Evolutionary conservation across 129 eudicot species (phyloP).

Genomic region (Pulicaria dysenterica): DNA sequence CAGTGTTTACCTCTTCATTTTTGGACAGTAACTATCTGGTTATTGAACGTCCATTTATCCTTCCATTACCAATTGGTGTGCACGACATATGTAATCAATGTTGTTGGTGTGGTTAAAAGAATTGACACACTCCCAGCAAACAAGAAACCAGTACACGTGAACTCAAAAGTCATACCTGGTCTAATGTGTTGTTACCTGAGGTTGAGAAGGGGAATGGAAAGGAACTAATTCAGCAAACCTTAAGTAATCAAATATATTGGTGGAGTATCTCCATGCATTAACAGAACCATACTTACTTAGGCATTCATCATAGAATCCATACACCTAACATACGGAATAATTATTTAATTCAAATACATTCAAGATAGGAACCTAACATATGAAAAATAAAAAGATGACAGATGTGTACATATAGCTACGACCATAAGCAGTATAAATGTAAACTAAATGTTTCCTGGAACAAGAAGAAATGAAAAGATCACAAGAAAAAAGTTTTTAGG

Average conservation of each 20-base stretch:
- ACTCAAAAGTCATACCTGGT: conserved; percentile 94
- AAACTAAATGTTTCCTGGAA: no score
- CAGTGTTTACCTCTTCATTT: no score
- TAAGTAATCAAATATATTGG: conserved; percentile 86
- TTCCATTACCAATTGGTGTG: no score
- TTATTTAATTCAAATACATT: conserved; percentile 19
- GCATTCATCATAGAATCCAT: conserved; percentile 97
- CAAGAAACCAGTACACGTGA: conserved; percentile 90
- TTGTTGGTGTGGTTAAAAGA: no score
- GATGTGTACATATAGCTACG: no score
- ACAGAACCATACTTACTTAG: conserved; percentile 90
- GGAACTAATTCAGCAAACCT: conserved; percentile 59
- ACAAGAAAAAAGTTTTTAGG: no score
- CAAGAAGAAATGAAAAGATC: no score
- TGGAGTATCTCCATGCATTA: conserved; percentile 99
- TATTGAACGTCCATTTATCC: conserved; percentile 96
- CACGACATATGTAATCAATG: no score
- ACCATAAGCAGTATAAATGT: no score
- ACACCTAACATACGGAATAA: conserved; percentile 56
- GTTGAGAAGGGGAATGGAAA: no score
- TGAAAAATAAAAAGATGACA: no score
- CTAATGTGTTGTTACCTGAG: conserved; percentile 75
- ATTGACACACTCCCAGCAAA: conserved; percentile 91
- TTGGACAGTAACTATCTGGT: conserved; percentile 96
- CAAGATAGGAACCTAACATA: conserved; percentile 8